Conservation (phyloP, 306 rosid genomes). For the Argentina anserina region DNA sequence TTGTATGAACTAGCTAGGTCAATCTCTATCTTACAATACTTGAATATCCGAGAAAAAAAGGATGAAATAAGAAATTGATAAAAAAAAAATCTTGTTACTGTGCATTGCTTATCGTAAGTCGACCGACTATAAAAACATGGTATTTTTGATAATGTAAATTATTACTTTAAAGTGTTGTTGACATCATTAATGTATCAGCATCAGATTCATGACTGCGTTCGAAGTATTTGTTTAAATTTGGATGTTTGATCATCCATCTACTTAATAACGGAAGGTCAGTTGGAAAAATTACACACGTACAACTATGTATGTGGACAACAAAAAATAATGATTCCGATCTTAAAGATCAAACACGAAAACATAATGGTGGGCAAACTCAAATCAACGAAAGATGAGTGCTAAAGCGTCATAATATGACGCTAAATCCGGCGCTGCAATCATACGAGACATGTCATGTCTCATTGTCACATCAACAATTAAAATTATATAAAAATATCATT, state of each 20-base stretch:
- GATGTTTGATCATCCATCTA: neutral
- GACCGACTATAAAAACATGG: rapidly evolving
- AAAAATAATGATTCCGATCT: neutral
- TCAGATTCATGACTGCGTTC: too few species aligned
- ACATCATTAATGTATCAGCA: too few species aligned
- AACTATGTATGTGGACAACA: neutral
- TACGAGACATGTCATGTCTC: too few species aligned
- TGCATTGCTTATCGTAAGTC: neutral
- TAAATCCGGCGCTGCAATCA: too few species aligned
- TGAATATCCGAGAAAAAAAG: neutral
- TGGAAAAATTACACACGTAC: neutral
- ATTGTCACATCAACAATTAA: too few species aligned
- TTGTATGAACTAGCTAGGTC: neutral
- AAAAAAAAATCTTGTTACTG: too few species aligned
- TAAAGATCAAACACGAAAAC: neutral
- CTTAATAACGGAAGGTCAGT: neutral
- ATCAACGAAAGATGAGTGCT: too few species aligned
- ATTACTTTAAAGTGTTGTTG: too few species aligned
- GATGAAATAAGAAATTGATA: neutral
- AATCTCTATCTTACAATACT: neutral
- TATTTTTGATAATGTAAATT: neutral
- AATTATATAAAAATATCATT: too few species aligned
- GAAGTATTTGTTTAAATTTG: too few species aligned
- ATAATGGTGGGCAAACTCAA: neutral
- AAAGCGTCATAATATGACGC: too few species aligned